A percentile compares a stretch with the other conserved stretches of the same genome.
These are phyloP conservation scores for Smittium mucronatum DNA, from an alignment of 371 early-diverging fungal species.

Conservation along the genomic window DNA sequence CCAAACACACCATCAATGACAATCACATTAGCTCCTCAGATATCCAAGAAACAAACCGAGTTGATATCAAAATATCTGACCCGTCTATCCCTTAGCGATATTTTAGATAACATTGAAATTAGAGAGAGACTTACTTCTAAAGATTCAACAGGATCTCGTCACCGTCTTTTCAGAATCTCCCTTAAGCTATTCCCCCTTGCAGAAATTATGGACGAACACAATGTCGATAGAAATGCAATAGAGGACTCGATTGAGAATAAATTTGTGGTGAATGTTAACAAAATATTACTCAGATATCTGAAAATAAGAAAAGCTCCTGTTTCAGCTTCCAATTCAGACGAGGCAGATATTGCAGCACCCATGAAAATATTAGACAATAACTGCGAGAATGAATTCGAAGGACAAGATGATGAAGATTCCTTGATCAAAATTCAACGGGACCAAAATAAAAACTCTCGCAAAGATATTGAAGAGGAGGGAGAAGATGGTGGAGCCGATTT, in stretches of 20 bases:
- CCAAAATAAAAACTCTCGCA: conserved; percentile 57
- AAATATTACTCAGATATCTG: conserved; percentile 45
- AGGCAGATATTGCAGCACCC: conserved; percentile 10
- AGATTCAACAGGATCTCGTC: conserved; percentile 20
- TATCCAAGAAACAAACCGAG: neutral
- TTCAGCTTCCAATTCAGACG: conserved; percentile 14
- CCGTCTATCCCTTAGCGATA: conserved; percentile 61
- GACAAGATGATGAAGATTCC: neutral
- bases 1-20: conserved; percentile 95
- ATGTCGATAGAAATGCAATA: conserved; percentile 50
- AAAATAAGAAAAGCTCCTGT: too few species aligned
- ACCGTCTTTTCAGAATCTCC: conserved; percentile 61
- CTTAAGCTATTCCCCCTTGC: conserved; percentile 68
- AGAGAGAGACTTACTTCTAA: conserved; percentile 36
- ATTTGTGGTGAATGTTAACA: conserved; percentile 53
- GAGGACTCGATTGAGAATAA: conserved; percentile 53
- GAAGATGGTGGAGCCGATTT: conserved; percentile 28
- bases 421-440: conserved; percentile 34
- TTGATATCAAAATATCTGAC: conserved; percentile 36
- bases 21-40: neutral
- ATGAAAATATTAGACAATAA: neutral
- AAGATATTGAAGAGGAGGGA: conserved; percentile 61
- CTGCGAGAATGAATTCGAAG: neutral
- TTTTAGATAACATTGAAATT: conserved; percentile 69
- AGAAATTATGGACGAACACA: conserved; percentile 67